Percentiles rank a stretch among this genome's conserved stretches.
phyloP scores from a whole-genome alignment of 139 green algal genomes.

The Picochlorum sp. region DNA sequence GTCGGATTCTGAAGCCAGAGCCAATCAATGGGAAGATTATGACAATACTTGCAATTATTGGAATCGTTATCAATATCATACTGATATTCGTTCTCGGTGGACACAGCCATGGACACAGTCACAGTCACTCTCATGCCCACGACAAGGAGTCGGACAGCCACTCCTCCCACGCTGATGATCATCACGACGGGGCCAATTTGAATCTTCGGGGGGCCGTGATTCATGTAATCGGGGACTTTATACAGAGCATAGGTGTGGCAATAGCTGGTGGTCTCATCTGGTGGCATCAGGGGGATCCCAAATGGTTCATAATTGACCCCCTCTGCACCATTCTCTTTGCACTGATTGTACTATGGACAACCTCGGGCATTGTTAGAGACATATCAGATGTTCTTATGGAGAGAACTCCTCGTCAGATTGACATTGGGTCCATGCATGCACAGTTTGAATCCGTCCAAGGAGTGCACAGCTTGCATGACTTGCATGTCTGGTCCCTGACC shows the following conservation, averaged over 20 bases:
- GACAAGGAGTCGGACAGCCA: background rate
- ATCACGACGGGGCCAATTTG: conserved; percentile 1
- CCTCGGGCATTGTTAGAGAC: conserved; percentile 60
- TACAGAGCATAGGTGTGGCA: conserved; percentile 81
- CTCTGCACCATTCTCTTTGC: conserved; percentile 93
- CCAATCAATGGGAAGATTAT: conserved; percentile 75
- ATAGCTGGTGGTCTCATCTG: conserved; percentile 81
- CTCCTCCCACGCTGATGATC: background rate
- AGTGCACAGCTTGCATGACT: conserved; percentile 72
- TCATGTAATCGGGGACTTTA: conserved; percentile 85
- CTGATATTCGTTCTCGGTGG: conserved; percentile 52
- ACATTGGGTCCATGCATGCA: conserved; percentile 22
- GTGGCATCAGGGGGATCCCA: conserved; percentile 57
- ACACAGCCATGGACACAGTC: conserved; percentile 1
- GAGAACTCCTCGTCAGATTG: conserved; percentile 51
- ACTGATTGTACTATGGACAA: conserved; percentile 78
- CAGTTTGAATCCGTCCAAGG: conserved; percentile 38
- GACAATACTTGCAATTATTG: conserved; percentile 68
- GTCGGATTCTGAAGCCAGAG: conserved; percentile 46
- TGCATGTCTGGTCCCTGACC: conserved; percentile 85
- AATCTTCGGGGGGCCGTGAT: conserved; percentile 65
- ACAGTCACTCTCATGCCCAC: conserved; percentile 12
- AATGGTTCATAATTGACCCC: conserved; percentile 53
- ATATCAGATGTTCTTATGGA: conserved; percentile 91
- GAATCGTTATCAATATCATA: conserved; percentile 70